Evolutionary conservation across 2,329 filamentous ascomycete genomes (phyloP), one percentile per base, ranked within the genome.

Genomic region (Paraphoma sp.): DNA sequence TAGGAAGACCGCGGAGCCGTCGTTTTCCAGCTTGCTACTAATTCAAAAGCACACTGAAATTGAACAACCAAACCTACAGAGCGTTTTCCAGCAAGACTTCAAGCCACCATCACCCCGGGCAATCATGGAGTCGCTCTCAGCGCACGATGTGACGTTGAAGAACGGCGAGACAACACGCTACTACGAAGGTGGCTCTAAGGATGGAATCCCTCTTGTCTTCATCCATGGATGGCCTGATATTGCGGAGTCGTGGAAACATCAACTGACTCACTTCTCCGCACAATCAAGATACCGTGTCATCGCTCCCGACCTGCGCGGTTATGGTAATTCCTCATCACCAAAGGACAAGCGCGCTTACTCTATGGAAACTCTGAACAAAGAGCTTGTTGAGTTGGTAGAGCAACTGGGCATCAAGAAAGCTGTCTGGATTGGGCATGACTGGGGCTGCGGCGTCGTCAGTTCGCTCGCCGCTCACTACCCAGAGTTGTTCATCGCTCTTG

Each of bases 371-470:
- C 67, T 62, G 62, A 57, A 63, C 63, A 54, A 51, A 53, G 50
- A 69, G 63, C 63, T 78, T 63, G 57, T 74, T 18, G 69, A 80
- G 69, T 63, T 82, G 64, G 62, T 81, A 56, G 70, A 74, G 65
- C 42, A 79, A 60, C 51, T 79, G 51, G 58, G 73, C 16, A 64
- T 80, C 17, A 55, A 68, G 0, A 72, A 74, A 7, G 81, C 80
- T 1, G 64, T 84, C n/a, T 84, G 82, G 80, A 68, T 82, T 33
- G 80, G 74, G 11, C 81, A 82, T 54, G 80, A 82, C 59, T 81
- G 80, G 80, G 75, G 75, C 30, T 70, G 67, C 16, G 73, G 69
- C 10, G 60, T 75, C 3, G 63, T 71, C 18, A 76, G 64, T 62
- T 59, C 64, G 6, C 63, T 76, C 17, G 71, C 69, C 6, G 63